Evolutionary conservation across 2,329 filamentous ascomycete species (phyloP).

Genomic region (Monosporascus cannonballus): DNA sequence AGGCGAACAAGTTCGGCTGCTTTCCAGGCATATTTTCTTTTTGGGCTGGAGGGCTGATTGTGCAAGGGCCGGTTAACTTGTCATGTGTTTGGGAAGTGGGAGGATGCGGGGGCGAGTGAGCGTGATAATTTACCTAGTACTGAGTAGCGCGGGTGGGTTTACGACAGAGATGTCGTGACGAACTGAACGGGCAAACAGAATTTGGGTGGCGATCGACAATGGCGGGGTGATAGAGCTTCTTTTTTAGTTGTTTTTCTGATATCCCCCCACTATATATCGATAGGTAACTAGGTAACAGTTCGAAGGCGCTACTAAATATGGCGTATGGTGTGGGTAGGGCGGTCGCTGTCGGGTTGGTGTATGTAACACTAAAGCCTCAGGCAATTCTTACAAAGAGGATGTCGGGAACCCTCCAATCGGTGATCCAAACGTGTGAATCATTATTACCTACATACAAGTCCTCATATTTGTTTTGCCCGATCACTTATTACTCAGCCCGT

Average conservation of each 20-base stretch:
- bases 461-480: no score
- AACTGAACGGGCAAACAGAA: background rate
- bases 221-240: background rate
- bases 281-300: background rate
- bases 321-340: background rate
- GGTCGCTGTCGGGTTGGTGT: no score
- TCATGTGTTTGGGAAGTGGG: constrained; percentile 1
- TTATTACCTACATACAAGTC: no score
- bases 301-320: background rate
- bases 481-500: no score
- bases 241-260: background rate
- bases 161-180: no score
- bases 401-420: no score
- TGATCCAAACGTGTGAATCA: no score
- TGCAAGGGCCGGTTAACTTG: background rate
- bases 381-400: no score
- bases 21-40: constrained; percentile 42
- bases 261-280: background rate
- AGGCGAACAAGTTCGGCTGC: constrained; percentile 73
- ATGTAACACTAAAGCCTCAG: no score
- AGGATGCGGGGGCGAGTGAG: background rate
- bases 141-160: no score
- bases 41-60: background rate
- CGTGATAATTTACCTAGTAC: no score
- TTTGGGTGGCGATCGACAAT: background rate